phyloP scores from a whole-genome alignment of 805 yeast species.

The Myxozyma geophila region DNA sequence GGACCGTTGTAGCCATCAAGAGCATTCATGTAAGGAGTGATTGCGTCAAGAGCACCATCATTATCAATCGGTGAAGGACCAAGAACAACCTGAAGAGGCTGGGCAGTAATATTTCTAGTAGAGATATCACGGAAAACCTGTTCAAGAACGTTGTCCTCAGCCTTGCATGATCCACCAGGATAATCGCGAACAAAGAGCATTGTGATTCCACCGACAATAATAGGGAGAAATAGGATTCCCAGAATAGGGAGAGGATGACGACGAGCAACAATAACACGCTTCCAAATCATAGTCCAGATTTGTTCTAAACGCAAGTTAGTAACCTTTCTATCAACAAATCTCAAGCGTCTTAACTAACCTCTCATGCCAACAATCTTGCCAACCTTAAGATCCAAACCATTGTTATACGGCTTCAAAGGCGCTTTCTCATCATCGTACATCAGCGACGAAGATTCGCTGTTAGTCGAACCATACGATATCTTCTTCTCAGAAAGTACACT shows the following conservation, averaged over 20 bases:
- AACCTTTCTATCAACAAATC: background rate
- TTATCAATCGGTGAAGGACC: conserved; percentile 36
- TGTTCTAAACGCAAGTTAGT: conserved; percentile 32
- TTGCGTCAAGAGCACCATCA: conserved; percentile 28
- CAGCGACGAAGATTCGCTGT: conserved; percentile 8
- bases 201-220: conserved; percentile 42
- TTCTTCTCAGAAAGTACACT: conserved; percentile 27
- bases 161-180: conserved; percentile 32
- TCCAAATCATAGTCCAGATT: conserved; percentile 42
- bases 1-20: conserved; percentile 25
- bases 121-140: conserved; percentile 31
- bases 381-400: conserved; percentile 31
- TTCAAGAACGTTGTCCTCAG: conserved; percentile 35
- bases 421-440: conserved; percentile 15
- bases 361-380: conserved; percentile 32
- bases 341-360: conserved; percentile 10
- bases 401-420: conserved; percentile 10
- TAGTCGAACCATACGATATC: conserved; percentile 26
- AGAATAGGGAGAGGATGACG: conserved; percentile 42
- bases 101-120: conserved; percentile 15
- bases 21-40: conserved; percentile 23
- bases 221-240: conserved; percentile 42
- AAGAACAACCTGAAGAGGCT: conserved; percentile 23
- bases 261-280: conserved; percentile 41
- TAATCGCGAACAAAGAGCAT: conserved; percentile 34